Evolutionary conservation across 192 early-diverging fungal genomes (phyloP).

Genomic region (Podila clonocystis): DNA sequence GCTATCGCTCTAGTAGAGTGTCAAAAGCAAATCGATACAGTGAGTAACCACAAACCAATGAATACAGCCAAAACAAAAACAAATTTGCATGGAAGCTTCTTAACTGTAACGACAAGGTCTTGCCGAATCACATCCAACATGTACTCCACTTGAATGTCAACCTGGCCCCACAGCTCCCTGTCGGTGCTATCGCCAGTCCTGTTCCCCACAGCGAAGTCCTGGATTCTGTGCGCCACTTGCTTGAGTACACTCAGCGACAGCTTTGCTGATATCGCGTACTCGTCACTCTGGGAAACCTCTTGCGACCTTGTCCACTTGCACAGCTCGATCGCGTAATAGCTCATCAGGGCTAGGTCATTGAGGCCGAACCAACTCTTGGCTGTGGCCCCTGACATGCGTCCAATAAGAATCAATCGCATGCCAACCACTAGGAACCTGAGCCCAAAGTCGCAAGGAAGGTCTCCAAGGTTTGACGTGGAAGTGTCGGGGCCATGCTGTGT

Average conservation of each 20-base stretch:
- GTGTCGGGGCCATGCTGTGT: not conserved
- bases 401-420: not conserved
- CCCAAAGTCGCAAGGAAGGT: not conserved
- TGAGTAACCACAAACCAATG: too few relatives aligned
- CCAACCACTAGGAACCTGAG: not conserved
- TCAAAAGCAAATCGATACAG: too few relatives aligned
- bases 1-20: too few relatives aligned
- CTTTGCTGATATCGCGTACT: not conserved
- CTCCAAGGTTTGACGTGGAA: not conserved
- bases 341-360: not conserved
- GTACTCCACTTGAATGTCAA: not conserved
- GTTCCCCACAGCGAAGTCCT: not conserved
- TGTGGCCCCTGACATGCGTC: not conserved
- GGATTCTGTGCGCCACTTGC: not conserved
- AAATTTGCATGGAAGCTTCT: too few relatives aligned
- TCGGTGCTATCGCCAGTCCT: not conserved
- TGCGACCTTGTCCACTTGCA: not conserved
- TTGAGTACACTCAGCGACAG: not conserved
- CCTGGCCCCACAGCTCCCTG: not conserved
- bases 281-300: not conserved
- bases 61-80: too few relatives aligned
- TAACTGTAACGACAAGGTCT: too few relatives aligned
- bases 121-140: too few relatives aligned
- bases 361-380: not conserved
- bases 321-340: not conserved